A percentile compares a stretch with the other conserved stretches of the same genome.
Conservation (phyloP, 1,284 basidiomycete genomes). For the Inonotus obliquus region DNA sequence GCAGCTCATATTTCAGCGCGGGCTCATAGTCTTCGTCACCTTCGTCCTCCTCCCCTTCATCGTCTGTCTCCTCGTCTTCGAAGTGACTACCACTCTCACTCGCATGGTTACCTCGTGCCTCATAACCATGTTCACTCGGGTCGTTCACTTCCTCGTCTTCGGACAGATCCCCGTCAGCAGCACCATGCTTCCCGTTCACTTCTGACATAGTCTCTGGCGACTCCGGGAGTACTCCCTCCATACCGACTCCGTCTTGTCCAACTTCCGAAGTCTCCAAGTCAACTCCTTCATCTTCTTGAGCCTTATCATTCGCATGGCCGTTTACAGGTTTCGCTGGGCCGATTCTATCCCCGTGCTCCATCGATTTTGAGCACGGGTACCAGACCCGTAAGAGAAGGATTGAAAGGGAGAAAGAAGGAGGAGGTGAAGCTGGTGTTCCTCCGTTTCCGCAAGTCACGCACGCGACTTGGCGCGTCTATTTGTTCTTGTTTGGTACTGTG, state of each 20-base stretch:
- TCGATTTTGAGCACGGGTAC: not conserved
- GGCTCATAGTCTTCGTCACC: conserved; percentile 78
- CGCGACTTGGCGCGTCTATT: conserved; percentile 2
- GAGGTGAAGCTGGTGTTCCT: not conserved
- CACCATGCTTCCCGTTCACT: not conserved
- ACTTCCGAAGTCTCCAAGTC: not conserved
- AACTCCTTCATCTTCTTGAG: not conserved
- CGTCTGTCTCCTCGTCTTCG: conserved; percentile 11
- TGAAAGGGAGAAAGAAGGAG: not conserved
- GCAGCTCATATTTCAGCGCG: conserved; percentile 84
- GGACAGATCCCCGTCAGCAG: not conserved
- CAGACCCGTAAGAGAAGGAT: not conserved
- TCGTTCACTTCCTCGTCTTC: not conserved
- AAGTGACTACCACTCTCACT: not conserved
- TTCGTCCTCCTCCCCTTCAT: conserved; percentile 17
- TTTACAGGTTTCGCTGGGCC: not conserved
- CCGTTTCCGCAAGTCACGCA: not conserved
- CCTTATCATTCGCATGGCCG: conserved; percentile 3
- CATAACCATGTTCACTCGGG: not conserved
- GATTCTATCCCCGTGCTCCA: not conserved
- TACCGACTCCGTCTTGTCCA: not conserved
- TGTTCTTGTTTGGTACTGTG: not conserved
- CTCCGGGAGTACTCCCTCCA: not conserved
- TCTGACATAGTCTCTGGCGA: not conserved
- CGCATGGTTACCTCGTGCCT: not conserved